phyloP scores from a whole-genome alignment of 805 yeast genomes.

The Cyberlindnera misumaiensis region DNA sequence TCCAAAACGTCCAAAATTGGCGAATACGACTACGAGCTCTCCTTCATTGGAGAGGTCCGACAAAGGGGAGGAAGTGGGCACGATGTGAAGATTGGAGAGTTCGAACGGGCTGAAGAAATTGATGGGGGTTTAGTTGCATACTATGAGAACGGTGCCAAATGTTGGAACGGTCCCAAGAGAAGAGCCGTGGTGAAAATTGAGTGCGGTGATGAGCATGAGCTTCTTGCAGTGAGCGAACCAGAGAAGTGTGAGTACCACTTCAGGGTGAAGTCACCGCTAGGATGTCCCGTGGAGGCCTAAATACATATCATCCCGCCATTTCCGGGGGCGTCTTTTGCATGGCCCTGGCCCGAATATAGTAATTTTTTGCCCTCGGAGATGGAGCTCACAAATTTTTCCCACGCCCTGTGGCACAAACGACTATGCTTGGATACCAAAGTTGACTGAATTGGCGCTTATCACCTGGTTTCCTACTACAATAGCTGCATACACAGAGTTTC shows the following conservation, averaged over 20 bases:
- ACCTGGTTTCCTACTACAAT: no score
- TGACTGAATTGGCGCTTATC: no score
- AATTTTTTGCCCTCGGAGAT: slow-evolving; percentile 3
- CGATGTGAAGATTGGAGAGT: slow-evolving; percentile 45
- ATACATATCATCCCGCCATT: no score
- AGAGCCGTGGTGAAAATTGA: slow-evolving; percentile 54
- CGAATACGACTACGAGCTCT: slow-evolving; percentile 63
- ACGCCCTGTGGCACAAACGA: background rate
- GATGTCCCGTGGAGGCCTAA: slow-evolving; percentile 23
- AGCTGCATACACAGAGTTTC: no score
- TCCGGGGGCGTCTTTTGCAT: no score
- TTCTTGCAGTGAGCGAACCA: slow-evolving; percentile 75
- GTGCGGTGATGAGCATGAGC: slow-evolving; percentile 56
- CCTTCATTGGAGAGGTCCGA: slow-evolving; percentile 46
- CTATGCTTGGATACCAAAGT: no score
- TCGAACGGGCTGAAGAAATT: slow-evolving; percentile 23
- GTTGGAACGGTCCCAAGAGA: slow-evolving; percentile 94
- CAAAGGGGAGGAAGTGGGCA: slow-evolving; percentile 47
- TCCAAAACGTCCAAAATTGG: slow-evolving; percentile 50
- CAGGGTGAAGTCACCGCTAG: slow-evolving; percentile 35
- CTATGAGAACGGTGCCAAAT: slow-evolving; percentile 62
- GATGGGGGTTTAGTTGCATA: slow-evolving; percentile 28
- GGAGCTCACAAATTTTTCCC: background rate
- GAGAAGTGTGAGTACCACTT: slow-evolving; percentile 79
- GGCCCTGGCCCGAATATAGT: background rate